Conservation (phyloP, 345 rosid genomes). For the Murraya koenigii region DNA sequence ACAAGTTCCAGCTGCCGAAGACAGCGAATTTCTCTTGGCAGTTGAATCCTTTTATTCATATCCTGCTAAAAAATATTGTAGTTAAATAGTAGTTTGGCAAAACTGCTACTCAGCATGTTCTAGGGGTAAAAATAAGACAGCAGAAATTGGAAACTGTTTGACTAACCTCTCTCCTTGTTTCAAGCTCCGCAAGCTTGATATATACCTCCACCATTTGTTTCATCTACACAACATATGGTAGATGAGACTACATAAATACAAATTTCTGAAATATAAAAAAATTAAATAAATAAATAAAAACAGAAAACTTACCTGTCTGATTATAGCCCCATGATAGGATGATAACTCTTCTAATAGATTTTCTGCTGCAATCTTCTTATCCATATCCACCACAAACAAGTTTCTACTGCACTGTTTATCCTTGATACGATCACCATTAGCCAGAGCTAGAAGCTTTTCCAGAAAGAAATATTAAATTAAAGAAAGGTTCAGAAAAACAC, state of each 20-base stretch:
- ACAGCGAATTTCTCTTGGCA: conserved; percentile 90
- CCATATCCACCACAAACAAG: conserved; percentile 87
- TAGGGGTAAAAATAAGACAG: not conserved
- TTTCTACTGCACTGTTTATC: conserved; percentile 89
- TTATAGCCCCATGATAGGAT: conserved; percentile 68
- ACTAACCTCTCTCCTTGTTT: conserved; percentile 91
- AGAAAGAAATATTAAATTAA: conserved; percentile 17
- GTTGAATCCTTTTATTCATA: conserved; percentile 54
- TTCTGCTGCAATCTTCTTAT: conserved; percentile 88
- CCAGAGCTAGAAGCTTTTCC: conserved; percentile 84
- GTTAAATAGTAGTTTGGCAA: conserved; percentile 12
- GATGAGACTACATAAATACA: not conserved
- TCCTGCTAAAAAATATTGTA: conserved; percentile 48
- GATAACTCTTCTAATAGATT: conserved; percentile 70
- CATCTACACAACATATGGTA: conserved; percentile 50
- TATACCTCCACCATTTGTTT: conserved; percentile 93
- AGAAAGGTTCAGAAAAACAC: conserved; percentile 10
- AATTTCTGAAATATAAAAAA: not conserved
- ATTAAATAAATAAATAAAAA: not conserved
- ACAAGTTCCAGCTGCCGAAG: conserved; percentile 84
- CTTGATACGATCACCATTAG: conserved; percentile 96
- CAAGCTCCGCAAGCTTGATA: conserved; percentile 95
- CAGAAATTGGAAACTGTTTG: conserved; percentile 5
- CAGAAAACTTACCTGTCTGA: conserved; percentile 54
- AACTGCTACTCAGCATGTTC: conserved; percentile 1